Evolutionary conservation across 2,329 filamentous ascomycete genomes (phyloP), one percentile per base, ranked within the genome.

Genomic region (Penicillium sp.): DNA sequence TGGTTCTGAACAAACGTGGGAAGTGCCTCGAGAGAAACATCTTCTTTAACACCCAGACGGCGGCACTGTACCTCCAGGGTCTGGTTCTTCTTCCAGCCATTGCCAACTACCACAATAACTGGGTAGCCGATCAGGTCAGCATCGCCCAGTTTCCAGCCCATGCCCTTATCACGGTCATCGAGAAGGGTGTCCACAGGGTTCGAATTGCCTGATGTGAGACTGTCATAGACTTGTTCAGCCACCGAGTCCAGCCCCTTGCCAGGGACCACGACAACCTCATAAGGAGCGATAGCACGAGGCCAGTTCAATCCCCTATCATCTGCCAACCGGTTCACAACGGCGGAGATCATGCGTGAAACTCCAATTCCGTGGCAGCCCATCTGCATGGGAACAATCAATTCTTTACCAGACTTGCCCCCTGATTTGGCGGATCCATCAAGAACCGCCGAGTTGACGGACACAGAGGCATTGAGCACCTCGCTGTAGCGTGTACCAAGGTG

Each of bases 311-410:
- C 95, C 72, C 81, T 85, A 2, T 83, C 73, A 68, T 96, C 92
- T 0, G 88, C 84, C 10, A 92, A 82, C 42, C 89, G 85, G 65
- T 94, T 89, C 1, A 93, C 93, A 0, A 95, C 87, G 1, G 95
- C 92, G 9, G 90, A 93, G 64, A 99, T 89, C 70, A 99, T 88
- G 49, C 95, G 89, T 5, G 93, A 96, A 19, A 99, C 88, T 1
- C 95, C 95, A 64, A 99, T 96, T 0, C 95, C 95, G 73, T 97
- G 92, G 75, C 95, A 99, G 59, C 95, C 95, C 95, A 99, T 99
- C 67, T 96, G 88, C 72, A 97, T 84, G 0, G 88, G 83, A 0
- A 87, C 82, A 9, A 76, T 75, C 17, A 78, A 70, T 51, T 72
- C 65, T 26, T 75, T 70, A 17, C 69, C 62, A 30, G 56, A 73